Evolutionary conservation across 2,329 filamentous ascomycete genomes (phyloP), one percentile per base, ranked within the genome.

Genomic region (Sporothrix globosa): DNA sequence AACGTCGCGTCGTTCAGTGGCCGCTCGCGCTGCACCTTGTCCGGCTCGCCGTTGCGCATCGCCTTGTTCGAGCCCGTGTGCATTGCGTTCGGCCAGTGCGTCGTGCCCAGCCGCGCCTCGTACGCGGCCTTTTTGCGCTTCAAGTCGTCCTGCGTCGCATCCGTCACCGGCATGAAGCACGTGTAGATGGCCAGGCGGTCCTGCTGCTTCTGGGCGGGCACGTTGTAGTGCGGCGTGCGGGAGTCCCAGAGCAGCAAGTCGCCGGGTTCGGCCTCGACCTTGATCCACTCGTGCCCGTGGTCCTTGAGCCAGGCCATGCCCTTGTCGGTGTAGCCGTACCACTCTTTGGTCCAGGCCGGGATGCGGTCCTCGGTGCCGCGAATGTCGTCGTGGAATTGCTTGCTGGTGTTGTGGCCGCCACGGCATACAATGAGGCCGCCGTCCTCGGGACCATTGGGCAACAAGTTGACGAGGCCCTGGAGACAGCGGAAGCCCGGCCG

Each of bases 401-500:
- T 78, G 56, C 77, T 78, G 69, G 75, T 68, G 27, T 63, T 66
- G 72, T 76, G 75, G 5, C 72, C 76, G 10, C 78, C 77, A 56
- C 73, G 74, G 74, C 76, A 80, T 6, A 81, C 77, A 41, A 84
- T 78, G 10, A 85, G 73, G 1, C 82, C 83, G 27, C 54, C 54
- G 6, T 58, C 54, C 7, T 58, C 30, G 5, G 54, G 27, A 1
- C 54, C 54, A 2, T 81, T 82, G 1, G 81, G 82, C 9, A 79
- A 77, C 13, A 79, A 80, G 74, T 84, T 84, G 1, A 83, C 72
- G 4, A 84, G 74, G 0, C 83, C 82, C 46, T 84, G 82, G 0
- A 83, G 77, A 73, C 84, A 86, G 2, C 83, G 79, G 75, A 86
- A 84, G 0, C 83, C 84, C 14, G 78, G 78, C 73, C 78, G 80